A percentile compares a stretch with the other conserved stretches of the same genome.
Conservation (phyloP, 73 alveolate genomes). For the Blepharisma japonicum region DNA sequence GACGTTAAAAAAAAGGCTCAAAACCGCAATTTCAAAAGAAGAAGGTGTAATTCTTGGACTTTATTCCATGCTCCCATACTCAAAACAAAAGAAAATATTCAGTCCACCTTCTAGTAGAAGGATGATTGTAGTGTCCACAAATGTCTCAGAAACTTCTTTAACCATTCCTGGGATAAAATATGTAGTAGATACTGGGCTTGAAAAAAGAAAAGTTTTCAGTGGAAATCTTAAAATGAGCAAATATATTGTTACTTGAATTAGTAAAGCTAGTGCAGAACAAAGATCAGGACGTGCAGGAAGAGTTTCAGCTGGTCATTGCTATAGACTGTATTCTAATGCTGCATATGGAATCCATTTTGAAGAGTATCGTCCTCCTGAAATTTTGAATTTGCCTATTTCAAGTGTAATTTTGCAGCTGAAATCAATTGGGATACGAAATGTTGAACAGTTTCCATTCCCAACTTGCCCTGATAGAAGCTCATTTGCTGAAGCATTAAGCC, state of each 20-base stretch:
- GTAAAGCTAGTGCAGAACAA: slow-evolving; percentile 93
- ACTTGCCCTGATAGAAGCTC: slow-evolving; percentile 75
- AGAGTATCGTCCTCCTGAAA: slow-evolving; percentile 91
- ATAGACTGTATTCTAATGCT: slow-evolving; percentile 92
- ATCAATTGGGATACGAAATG: slow-evolving; percentile 88
- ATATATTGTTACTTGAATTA: slow-evolving; percentile 82
- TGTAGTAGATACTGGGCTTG: slow-evolving; percentile 96
- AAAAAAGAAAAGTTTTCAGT: slow-evolving; percentile 84
- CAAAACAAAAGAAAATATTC: slow-evolving; percentile 82
- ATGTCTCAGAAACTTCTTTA: slow-evolving; percentile 97
- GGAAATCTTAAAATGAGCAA: slow-evolving; percentile 70
- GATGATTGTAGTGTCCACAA: slow-evolving; percentile 90
- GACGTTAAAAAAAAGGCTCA: not conserved
- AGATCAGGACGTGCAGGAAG: slow-evolving; percentile 99
- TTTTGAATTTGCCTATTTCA: slow-evolving; percentile 82
- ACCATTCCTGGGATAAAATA: slow-evolving; percentile 95
- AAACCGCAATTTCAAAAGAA: slow-evolving; percentile 28
- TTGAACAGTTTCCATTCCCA: slow-evolving; percentile 83
- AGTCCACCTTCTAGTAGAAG: slow-evolving; percentile 73
- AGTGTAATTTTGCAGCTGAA: slow-evolving; percentile 81
- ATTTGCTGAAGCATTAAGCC: slow-evolving; percentile 69
- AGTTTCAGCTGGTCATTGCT: slow-evolving; percentile 98
- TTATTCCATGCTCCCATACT: slow-evolving; percentile 81
- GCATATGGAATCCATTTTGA: slow-evolving; percentile 75
- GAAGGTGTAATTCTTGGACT: slow-evolving; percentile 60